phyloP scores from a whole-genome alignment of 805 yeast species.

The Brettanomyces custersianus region DNA sequence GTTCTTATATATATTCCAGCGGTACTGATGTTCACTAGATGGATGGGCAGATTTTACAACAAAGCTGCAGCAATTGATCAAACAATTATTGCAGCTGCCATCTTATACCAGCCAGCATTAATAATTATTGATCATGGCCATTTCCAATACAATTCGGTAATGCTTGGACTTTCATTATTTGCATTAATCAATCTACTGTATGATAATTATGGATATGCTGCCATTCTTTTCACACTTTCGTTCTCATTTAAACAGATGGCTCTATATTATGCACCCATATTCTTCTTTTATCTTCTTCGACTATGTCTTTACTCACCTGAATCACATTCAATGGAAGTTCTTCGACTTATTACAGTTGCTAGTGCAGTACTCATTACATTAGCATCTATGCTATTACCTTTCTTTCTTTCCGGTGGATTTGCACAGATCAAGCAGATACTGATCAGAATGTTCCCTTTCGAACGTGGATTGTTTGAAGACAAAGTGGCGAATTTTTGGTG shows the following conservation, averaged over 20 bases:
- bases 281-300: constrained; percentile 73
- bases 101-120: constrained; percentile 78
- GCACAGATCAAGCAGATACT: constrained; percentile 48
- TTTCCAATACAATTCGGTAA: constrained; percentile 89
- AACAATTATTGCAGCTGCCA: constrained; percentile 63
- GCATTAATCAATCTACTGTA: constrained; percentile 58
- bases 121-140: constrained; percentile 93
- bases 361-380: constrained; percentile 53
- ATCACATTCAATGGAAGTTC: constrained; percentile 33
- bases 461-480: constrained; percentile 92
- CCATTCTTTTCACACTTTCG: constrained; percentile 69
- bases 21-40: constrained; percentile 57
- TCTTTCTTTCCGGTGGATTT: constrained; percentile 38
- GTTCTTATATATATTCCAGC: constrained; percentile 70
- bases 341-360: constrained; percentile 54
- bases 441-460: constrained; percentile 78
- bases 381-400: constrained; percentile 47
- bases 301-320: constrained; percentile 25
- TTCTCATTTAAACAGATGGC: constrained; percentile 93
- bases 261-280: constrained; percentile 81
- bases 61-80: constrained; percentile 59
- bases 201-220: constrained; percentile 57
- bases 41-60: constrained; percentile 52
- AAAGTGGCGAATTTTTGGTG: constrained; percentile 98
- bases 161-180: constrained; percentile 77